Base-by-base conservation (phyloP, 2,329 filamentous ascomycete genomes). In the Aspergillus pseudonomiae region DNA sequence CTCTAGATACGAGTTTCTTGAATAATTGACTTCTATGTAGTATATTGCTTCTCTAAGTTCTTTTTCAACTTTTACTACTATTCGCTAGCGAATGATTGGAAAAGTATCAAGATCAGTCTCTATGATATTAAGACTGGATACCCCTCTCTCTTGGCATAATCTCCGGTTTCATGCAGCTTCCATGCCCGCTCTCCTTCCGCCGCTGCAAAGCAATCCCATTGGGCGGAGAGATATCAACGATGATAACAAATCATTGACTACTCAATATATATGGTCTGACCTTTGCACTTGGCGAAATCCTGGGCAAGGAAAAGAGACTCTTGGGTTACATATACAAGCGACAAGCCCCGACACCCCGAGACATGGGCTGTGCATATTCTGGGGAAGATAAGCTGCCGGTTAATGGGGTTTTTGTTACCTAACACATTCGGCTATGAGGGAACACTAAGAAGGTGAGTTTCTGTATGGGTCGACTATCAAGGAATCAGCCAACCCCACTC, bases 381-480 rank as follows among this genome's bases (percentile, higher is more conserved):
- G 46, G 48, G 48, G 48, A 39, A 52, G 58, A 60, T 60, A 60
- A 60, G 58, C 36, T 26, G 46, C 28, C 34, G 48, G 58, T 32
- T 50, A 43, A 54, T 41, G 48, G 24, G 58, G 48, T 53, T 60
- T 60, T 52, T 41, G 50, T 60, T 60, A 60, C 58, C 58, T 60
- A 60, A 60, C 34, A 52, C 26, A 21, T 45, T 54, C 52, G 52
- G 52, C 16, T 55, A 39, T 55, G 39, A 19, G 52, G 21, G 39
- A 34, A 53, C 52, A 55, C 52, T 55, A 39, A 39, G n/a, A 36
- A 24, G 21, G 24, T 19, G 26, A 50, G 9, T 28, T 21, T 16
- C 30, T 36, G 9, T 11, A 21, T 19, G 16, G 48, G 16, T 30
- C 48, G 21, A 24, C 24, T 53, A 14, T 32, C 14, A 19, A 54